Evolutionary conservation across 495 filamentous ascomycete genomes (phyloP).

Genomic region (Delitschia confertaspora): DNA sequence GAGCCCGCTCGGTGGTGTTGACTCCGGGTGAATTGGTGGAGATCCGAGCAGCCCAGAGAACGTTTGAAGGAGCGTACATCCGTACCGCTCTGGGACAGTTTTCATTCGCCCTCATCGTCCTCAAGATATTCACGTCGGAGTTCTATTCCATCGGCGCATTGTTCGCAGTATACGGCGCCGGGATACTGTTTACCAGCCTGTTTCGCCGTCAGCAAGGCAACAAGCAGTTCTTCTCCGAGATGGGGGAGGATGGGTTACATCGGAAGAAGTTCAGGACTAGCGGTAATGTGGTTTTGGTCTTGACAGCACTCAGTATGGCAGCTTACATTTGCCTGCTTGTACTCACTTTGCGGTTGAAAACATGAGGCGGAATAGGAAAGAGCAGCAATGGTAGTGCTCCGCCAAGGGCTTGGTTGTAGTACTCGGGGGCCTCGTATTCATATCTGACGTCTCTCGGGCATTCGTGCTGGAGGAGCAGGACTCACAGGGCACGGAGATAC

Average conservation of each 20-base stretch:
- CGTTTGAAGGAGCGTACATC: slow-evolving; percentile 95
- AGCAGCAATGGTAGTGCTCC: too few relatives aligned
- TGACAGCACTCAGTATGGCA: slow-evolving; percentile 71
- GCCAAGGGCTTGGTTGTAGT: slow-evolving; percentile 24
- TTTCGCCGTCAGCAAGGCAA: slow-evolving; percentile 86
- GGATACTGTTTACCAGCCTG: slow-evolving; percentile 67
- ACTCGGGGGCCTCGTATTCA: too few relatives aligned
- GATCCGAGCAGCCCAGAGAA: slow-evolving; percentile 86
- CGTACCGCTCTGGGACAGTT: slow-evolving; percentile 91
- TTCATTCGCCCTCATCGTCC: slow-evolving; percentile 84
- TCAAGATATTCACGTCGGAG: slow-evolving; percentile 92
- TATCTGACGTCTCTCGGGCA: slow-evolving; percentile 12
- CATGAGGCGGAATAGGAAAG: slow-evolving; percentile 7
- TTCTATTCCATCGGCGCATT: slow-evolving; percentile 91
- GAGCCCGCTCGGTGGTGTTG: slow-evolving; percentile 73
- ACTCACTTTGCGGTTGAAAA: slow-evolving; percentile 49
- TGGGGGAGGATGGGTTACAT: slow-evolving; percentile 56
- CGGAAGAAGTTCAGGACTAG: slow-evolving; percentile 81
- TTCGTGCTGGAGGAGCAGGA: too few relatives aligned
- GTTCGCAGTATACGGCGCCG: slow-evolving; percentile 83
- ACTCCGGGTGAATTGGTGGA: slow-evolving; percentile 81
- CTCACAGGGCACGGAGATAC: too few relatives aligned
- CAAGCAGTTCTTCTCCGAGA: slow-evolving; percentile 78
- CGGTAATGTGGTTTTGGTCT: slow-evolving; percentile 64
- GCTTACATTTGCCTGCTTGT: slow-evolving; percentile 74